A percentile compares a stretch with the other conserved stretches of the same genome.
Evolutionary conservation across 177 flowering plant species (phyloP).

Genomic region (Vitis hybrid): DNA sequence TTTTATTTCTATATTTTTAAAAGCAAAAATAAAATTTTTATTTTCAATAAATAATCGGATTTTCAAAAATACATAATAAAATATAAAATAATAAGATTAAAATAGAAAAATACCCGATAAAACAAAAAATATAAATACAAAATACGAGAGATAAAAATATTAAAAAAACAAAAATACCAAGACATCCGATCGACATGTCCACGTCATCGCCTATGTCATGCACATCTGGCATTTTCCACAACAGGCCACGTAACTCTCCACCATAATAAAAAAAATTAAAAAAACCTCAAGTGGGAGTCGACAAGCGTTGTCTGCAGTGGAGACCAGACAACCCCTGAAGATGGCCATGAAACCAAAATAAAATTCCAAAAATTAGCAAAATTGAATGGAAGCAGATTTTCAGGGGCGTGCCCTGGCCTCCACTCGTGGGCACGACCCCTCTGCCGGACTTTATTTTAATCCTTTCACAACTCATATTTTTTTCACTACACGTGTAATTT

Average conservation of each 20-base stretch:
- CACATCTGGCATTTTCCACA: neutral
- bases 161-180: too few species aligned
- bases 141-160: too few species aligned
- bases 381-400: slow-evolving; percentile 31
- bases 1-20: too few species aligned
- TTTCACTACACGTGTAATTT: slow-evolving; percentile 14
- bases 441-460: slow-evolving; percentile 15
- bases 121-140: too few species aligned
- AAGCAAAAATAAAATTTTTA: too few species aligned
- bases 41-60: too few species aligned
- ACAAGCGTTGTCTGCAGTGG: neutral
- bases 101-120: fast-evolving
- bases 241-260: neutral
- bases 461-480: slow-evolving; percentile 9
- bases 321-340: neutral
- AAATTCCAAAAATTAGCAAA: slow-evolving; percentile 12
- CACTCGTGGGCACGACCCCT: slow-evolving; percentile 48
- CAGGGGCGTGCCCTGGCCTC: slow-evolving; percentile 26
- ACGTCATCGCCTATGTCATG: neutral
- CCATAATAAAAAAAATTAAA: too few species aligned
- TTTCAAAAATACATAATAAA: too few species aligned
- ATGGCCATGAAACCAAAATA: too few species aligned
- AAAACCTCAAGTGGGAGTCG: neutral
- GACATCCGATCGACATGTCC: neutral
- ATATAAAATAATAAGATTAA: too few species aligned